Evolutionary conservation across 495 filamentous ascomycete species (phyloP), one percentile per base, ranked within the genome.

Genomic region (Trichocladium antarcticum): DNA sequence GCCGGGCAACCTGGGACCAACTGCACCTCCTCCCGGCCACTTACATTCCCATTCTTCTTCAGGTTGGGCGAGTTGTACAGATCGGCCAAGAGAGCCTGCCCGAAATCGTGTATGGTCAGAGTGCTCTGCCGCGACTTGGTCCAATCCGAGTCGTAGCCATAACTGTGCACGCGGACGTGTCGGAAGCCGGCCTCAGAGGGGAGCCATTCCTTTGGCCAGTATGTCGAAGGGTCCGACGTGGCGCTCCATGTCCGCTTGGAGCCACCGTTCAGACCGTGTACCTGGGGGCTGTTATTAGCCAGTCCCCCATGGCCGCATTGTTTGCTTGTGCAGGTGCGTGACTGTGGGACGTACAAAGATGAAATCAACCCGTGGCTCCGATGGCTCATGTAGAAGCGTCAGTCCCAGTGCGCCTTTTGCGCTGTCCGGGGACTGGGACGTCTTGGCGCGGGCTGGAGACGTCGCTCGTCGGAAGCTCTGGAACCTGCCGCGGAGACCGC

Each of bases 171-270:
- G 28, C 63, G 58, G 12, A 55, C 61, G 42, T 56, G 40, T 21
- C 35, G 24, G 29, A 66, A 62, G 4, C 37, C 61, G 2, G 53
- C 31, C 7, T 66, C 61, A 4, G 22, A 42, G 1, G 61, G 61
- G 14, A 66, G 57, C 63, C 63, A 66, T 39, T 62, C 61, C 21
- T 53, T 52, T 5, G 63, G 63, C 63, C 63, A 66, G 48, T 54
- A 66, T 7, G 22, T 46, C 1, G 17, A 19, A 5, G 52, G 52
- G 24, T 57, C 53, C 0, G 42, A 42, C 5, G 47, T 36, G 6
- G 49, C n/a, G 28, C 47, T 49, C 61, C 63, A 66, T 21, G 63
- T 57, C 19, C 53, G 57, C 12, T 31, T 28, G 1, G 59, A 62
- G 6, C 61, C 61, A 1, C 63, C 63, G 2, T 50, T 37, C 0